Percentiles rank a stretch among this genome's conserved stretches.
These are phyloP conservation scores for Setaria viridis DNA, from an alignment of 202 grass and related monocot genomes.

Conservation along the genomic window DNA sequence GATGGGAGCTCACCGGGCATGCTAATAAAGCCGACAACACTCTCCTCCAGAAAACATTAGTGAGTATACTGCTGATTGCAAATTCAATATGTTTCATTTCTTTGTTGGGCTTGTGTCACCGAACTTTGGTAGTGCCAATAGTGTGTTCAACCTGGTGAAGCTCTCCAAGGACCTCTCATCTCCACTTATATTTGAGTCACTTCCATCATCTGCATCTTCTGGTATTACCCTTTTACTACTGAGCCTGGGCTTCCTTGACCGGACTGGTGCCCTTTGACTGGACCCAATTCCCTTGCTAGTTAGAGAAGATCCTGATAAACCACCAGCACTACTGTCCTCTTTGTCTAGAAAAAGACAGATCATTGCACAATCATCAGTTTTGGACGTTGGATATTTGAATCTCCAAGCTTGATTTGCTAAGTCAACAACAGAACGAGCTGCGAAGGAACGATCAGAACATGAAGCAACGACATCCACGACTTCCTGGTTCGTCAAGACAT, in stretches of 20 bases:
- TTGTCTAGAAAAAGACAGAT: conserved; percentile 79
- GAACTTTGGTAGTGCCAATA: conserved; percentile 69
- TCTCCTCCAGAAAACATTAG: conserved; percentile 56
- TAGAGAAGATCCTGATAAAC: conserved; percentile 36
- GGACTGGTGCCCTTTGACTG: conserved; percentile 26
- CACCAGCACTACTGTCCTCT: conserved; percentile 26
- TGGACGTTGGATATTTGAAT: conserved; percentile 83
- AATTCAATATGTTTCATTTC: conserved; percentile 46
- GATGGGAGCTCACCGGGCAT: conserved; percentile 35
- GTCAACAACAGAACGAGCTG: conserved; percentile 68
- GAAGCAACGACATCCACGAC: conserved; percentile 75
- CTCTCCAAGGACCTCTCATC: conserved; percentile 76
- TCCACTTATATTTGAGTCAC: conserved; percentile 57
- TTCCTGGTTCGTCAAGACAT: conserved; percentile 86
- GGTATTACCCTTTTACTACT: conserved; percentile 38
- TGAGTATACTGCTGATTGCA: conserved; percentile 29
- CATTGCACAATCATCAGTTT: conserved; percentile 84
- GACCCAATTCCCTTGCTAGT: conserved; percentile 47
- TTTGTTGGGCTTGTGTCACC: conserved; percentile 46
- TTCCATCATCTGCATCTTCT: conserved; percentile 63
- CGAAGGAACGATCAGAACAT: conserved; percentile 51
- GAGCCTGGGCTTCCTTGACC: conserved; percentile 36
- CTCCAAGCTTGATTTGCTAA: conserved; percentile 75
- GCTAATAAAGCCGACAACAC: conserved; percentile 56
- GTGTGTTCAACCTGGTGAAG: conserved; percentile 74